phyloP scores from a whole-genome alignment of 23 red algal genomes.

The Agarophyton chilense region DNA sequence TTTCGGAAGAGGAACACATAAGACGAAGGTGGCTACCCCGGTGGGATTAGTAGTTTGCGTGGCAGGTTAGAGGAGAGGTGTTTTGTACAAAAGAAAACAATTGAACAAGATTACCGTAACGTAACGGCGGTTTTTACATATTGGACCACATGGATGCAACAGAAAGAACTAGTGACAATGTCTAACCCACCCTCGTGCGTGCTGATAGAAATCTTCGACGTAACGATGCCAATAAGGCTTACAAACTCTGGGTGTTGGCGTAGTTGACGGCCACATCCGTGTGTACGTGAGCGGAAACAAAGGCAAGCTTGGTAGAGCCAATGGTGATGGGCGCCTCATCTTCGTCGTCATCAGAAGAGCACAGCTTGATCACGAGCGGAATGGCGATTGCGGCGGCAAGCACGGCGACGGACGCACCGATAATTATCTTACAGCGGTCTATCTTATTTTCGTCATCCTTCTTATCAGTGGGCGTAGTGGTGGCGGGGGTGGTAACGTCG shows the following conservation, averaged over 20 bases:
- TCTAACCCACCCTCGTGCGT: no score
- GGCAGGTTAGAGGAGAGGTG: neutral
- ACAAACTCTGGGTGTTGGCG: conserved; percentile 20
- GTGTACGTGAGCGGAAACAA: neutral
- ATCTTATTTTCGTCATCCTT: neutral
- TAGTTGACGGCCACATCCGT: neutral
- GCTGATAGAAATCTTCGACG: neutral
- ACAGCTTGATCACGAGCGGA: neutral
- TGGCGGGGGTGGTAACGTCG: neutral
- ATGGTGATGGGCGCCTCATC: conserved; percentile 15
- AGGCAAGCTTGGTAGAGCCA: conserved; percentile 4
- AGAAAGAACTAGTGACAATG: neutral
- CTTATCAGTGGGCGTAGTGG: neutral
- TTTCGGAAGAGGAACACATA: conserved; percentile 61
- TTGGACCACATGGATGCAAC: neutral
- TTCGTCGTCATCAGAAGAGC: conserved; percentile 19
- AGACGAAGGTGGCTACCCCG: conserved; percentile 66
- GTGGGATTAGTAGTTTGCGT: conserved; percentile 64
- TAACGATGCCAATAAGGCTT: neutral
- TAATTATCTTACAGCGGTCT: conserved; percentile 27
- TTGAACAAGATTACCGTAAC: neutral
- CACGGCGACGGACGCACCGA: conserved; percentile 29
- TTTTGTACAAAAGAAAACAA: conserved; percentile 4
- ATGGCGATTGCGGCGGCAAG: conserved; percentile 36
- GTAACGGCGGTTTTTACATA: neutral